Conservation (phyloP, 345 rosid genomes). For the Salix exigua region DNA sequence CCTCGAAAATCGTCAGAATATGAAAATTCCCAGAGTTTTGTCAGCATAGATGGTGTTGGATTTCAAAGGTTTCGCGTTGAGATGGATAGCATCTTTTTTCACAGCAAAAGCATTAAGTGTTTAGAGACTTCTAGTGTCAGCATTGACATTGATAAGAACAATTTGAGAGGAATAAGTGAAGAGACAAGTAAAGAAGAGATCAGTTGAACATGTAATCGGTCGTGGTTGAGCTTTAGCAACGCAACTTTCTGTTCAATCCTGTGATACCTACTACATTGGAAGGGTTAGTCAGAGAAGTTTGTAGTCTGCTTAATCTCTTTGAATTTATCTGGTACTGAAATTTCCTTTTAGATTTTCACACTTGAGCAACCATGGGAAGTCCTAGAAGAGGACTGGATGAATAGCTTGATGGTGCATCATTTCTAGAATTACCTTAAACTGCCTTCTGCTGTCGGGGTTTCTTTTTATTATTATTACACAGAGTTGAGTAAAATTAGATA, state of each 20-base stretch:
- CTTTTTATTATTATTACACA: too few relatives aligned
- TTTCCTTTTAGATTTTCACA: too few relatives aligned
- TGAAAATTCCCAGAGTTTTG: conserved; percentile 40
- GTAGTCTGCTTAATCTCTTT: neutral
- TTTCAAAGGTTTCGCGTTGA: conserved; percentile 50
- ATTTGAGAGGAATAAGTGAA: conserved; percentile 27
- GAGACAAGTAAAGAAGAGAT: conserved; percentile 8
- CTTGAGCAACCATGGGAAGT: too few relatives aligned
- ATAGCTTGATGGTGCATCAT: too few relatives aligned
- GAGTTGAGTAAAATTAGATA: too few relatives aligned
- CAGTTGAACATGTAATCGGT: neutral
- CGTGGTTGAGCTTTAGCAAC: too few relatives aligned
- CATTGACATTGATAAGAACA: conserved; percentile 31
- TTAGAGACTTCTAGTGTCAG: conserved; percentile 34
- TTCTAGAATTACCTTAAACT: too few relatives aligned
- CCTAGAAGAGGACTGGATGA: too few relatives aligned
- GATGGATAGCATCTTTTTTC: conserved; percentile 43
- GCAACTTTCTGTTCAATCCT: too few relatives aligned
- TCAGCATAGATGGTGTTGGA: conserved; percentile 47
- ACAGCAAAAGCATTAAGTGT: conserved; percentile 37
- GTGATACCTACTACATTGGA: too few relatives aligned
- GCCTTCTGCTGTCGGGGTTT: too few relatives aligned
- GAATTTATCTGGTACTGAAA: neutral
- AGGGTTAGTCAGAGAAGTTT: neutral
- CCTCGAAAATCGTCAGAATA: conserved; percentile 13